Evolutionary conservation across 1,139 yeast species (phyloP).

Genomic region (Insectozyma bohioensis): DNA sequence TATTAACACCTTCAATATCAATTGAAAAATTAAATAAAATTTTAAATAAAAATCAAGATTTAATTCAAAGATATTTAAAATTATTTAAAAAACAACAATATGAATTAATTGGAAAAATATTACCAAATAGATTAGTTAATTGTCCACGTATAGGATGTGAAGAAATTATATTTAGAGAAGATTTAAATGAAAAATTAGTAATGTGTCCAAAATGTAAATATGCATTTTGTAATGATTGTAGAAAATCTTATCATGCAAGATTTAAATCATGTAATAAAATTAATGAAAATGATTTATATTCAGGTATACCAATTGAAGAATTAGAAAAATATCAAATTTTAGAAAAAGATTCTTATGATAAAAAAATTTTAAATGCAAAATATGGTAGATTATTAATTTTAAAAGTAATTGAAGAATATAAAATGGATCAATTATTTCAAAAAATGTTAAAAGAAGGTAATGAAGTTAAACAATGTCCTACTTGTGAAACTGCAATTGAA

Average conservation of each 20-base stretch:
- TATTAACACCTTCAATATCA: constrained; percentile 42
- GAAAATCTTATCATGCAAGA: constrained; percentile 67
- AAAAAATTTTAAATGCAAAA: constrained; percentile 39
- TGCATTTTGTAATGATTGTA: constrained; percentile 62
- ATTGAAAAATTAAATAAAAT: constrained; percentile 28
- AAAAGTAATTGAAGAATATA: constrained; percentile 43
- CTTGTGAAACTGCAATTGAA: constrained; percentile 54
- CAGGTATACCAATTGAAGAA: constrained; percentile 42
- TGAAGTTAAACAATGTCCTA: constrained; percentile 53
- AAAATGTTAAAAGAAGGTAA: constrained; percentile 42
- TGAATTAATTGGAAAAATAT: constrained; percentile 42
- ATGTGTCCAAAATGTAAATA: constrained; percentile 53
- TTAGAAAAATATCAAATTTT: constrained; percentile 39
- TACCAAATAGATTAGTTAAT: constrained; percentile 49
- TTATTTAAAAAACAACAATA: constrained; percentile 31
- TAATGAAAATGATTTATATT: constrained; percentile 18
- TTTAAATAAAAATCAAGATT: constrained; percentile 21
- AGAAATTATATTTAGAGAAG: constrained; percentile 45
- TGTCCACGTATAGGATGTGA: constrained; percentile 53
- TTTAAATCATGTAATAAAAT: constrained; percentile 40
- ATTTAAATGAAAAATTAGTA: constrained; percentile 52
- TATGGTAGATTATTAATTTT: constrained; percentile 51
- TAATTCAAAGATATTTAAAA: constrained; percentile 38
- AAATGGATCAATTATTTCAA: constrained; percentile 50
- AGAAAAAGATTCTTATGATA: constrained; percentile 26